Conservation (phyloP, 2,329 filamentous ascomycete species). For the Sporothrix sp. region DNA sequence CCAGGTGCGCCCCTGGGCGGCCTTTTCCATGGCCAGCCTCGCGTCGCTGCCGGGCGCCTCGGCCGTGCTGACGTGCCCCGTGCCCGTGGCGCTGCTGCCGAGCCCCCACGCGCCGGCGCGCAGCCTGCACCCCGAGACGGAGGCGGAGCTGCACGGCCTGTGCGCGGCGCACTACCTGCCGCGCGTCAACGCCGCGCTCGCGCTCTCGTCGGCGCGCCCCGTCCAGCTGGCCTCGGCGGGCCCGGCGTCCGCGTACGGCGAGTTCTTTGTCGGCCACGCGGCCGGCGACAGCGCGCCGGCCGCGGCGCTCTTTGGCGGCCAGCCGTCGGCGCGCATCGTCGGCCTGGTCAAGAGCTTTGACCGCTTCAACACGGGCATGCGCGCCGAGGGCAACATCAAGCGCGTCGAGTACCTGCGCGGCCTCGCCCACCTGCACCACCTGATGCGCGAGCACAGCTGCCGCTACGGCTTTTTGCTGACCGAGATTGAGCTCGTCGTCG, state of each 20-base stretch:
- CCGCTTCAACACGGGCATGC: constrained; percentile 92
- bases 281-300: constrained; percentile 47
- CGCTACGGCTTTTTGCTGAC: constrained; percentile 95
- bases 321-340: constrained; percentile 37
- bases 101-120: constrained; percentile 35
- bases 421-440: constrained; percentile 74
- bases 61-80: constrained; percentile 59
- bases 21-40: constrained; percentile 66
- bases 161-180: constrained; percentile 71
- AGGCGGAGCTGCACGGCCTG: constrained; percentile 63
- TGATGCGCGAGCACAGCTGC: constrained; percentile 88
- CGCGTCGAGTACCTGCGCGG: constrained; percentile 83
- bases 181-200: constrained; percentile 77
- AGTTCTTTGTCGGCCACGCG: constrained; percentile 55
- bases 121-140: constrained; percentile 67
- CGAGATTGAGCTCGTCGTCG: constrained; percentile 87
- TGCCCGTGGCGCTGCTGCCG: constrained; percentile 53
- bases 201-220: constrained; percentile 60
- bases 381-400: constrained; percentile 71
- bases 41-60: constrained; percentile 62
- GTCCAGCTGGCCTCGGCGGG: constrained; percentile 33
- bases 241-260: constrained; percentile 18
- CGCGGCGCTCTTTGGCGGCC: constrained; percentile 39
- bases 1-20: constrained; percentile 72
- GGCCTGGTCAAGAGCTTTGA: constrained; percentile 85